phyloP scores from a whole-genome alignment of 352 stramenopile genomes.

The Pythium scleroteichum region DNA sequence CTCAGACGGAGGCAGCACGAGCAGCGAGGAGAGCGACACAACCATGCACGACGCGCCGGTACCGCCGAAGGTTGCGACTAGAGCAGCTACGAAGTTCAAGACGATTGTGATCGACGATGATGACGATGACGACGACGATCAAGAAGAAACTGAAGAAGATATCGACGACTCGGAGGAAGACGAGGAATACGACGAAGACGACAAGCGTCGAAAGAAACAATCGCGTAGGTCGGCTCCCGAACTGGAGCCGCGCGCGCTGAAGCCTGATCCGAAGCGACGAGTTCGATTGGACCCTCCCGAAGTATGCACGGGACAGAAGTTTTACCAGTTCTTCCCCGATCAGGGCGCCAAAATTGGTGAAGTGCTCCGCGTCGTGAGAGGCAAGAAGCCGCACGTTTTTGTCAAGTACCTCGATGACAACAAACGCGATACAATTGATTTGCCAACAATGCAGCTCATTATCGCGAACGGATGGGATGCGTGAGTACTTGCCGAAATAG shows the following conservation, averaged over 20 bases:
- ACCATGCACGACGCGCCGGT: background rate
- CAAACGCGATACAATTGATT: constrained; percentile 54
- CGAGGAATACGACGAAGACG: constrained; percentile 17
- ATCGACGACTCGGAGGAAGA: constrained; percentile 13
- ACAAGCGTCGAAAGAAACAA: constrained; percentile 9
- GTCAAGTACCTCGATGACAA: constrained; percentile 68
- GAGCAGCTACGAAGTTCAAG: constrained; percentile 3
- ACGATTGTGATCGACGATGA: constrained; percentile 4
- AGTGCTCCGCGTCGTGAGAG: constrained; percentile 72
- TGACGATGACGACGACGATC: constrained; percentile 2
- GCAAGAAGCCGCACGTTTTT: constrained; percentile 76
- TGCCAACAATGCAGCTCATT: constrained; percentile 74
- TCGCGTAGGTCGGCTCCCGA: constrained; percentile 17
- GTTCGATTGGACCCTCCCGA: constrained; percentile 48
- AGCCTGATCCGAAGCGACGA: constrained; percentile 52
- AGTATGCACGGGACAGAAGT: constrained; percentile 65
- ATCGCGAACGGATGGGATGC: constrained; percentile 80
- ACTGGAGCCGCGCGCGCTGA: constrained; percentile 50
- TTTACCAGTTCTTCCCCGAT: constrained; percentile 73
- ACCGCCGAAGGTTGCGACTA: constrained; percentile 1
- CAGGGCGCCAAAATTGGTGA: constrained; percentile 56
- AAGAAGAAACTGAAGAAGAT: constrained; percentile 14
- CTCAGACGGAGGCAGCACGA: constrained; percentile 52
- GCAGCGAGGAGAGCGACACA: constrained; percentile 58
- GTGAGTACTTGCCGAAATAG: constrained; percentile 23